Evolutionary conservation across 345 rosid species (phyloP), one percentile per base, ranked within the genome.

Genomic region (Linum lewisii): DNA sequence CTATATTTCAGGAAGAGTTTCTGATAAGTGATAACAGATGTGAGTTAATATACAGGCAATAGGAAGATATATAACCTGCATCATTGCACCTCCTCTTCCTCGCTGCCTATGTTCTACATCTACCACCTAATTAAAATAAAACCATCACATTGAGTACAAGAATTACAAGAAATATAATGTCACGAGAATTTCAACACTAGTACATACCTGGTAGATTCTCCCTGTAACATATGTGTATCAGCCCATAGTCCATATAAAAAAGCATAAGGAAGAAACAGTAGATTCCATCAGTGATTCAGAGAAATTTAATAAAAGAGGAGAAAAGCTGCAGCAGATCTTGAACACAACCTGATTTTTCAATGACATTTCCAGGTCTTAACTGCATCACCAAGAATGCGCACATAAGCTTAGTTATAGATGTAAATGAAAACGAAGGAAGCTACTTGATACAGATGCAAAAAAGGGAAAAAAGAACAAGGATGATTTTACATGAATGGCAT

Each of bases 51-150:
- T 42, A 42, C 15, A 42, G 2, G 14, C 47, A 11, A 42, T 42
- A 52, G 56, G 56, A 52, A 52, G 56, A 52, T 20, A 21, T 21
- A 19, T 38, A 29, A 88, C 96, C 93, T 81, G 95, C 66, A 92
- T 84, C 69, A 76, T 71, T 60, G 98, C 97, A 59, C 95, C 94
- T 75, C 98, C 97, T 81, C 98, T 79, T 58, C 98, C 98, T 59
- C 81, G 95, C 62, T 83, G 87, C 66, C 77, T 86, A 69, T 88
- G 98, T 73, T 83, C 91, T 15, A 83, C 78, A 36, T 80, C 87
- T 21, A 92, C 57, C 26, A 88, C 96, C 98, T 88, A 64, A 63
- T 64, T 37, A 20, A 7, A 52, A 37, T 15, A 61, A 22, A 44
- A 21, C 24, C 20, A 23, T 26, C 9, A 54, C 0, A 16, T 4